A percentile compares a stretch with the other conserved stretches of the same genome.
Evolutionary conservation across 1,284 basidiomycete species (phyloP).

Genomic region (Wolfiporia cocos): DNA sequence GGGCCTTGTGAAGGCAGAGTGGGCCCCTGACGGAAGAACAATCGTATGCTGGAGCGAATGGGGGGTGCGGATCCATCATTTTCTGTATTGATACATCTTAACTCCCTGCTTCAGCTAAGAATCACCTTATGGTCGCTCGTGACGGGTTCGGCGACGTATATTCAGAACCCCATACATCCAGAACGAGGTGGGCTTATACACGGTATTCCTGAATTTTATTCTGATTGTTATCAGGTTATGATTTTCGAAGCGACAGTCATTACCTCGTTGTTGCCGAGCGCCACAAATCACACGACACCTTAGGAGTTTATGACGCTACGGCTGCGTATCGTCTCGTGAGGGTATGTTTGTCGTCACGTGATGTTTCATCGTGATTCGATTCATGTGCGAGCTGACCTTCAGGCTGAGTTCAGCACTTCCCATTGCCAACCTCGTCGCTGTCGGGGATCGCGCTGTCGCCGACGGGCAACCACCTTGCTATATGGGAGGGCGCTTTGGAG

Average conservation of each 20-base stretch:
- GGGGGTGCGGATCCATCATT: constrained; percentile 56
- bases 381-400: constrained; percentile 6
- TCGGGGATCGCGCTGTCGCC: constrained; percentile 79
- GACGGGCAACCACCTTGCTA: constrained; percentile 72
- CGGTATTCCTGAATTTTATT: not conserved
- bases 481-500: constrained; percentile 80
- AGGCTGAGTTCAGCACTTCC: constrained; percentile 59
- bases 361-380: not conserved
- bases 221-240: constrained; percentile 46
- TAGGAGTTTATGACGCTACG: constrained; percentile 75
- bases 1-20: constrained; percentile 77
- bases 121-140: constrained; percentile 77
- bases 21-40: constrained; percentile 77
- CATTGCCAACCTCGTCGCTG: constrained; percentile 70
- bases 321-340: constrained; percentile 69
- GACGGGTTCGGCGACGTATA: constrained; percentile 64
- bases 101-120: constrained; percentile 47
- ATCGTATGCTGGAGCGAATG: constrained; percentile 86
- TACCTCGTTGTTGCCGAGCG: constrained; percentile 82
- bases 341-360: constrained; percentile 38
- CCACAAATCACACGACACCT: constrained; percentile 79
- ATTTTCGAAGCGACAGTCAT: constrained; percentile 72
- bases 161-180: constrained; percentile 73
- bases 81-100: constrained; percentile 3
- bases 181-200: constrained; percentile 51